These are phyloP conservation scores for Pseudogymnoascus verrucosus DNA, from an alignment of 2,329 filamentous ascomycete species.

Conservation along the genomic window DNA sequence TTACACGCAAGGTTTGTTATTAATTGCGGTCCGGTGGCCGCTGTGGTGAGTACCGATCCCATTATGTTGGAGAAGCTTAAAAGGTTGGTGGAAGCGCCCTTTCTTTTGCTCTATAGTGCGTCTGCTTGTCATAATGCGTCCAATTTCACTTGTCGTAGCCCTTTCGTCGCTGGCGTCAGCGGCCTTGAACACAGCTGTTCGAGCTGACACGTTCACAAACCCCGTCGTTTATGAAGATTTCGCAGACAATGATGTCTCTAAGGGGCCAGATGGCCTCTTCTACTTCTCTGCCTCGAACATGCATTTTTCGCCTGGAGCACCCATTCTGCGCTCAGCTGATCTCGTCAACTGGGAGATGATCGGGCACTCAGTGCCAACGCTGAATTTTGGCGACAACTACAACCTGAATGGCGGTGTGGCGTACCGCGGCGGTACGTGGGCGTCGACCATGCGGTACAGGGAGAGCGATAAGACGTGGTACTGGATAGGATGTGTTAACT, in stretches of 20 bases:
- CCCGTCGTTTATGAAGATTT: conserved; percentile 49
- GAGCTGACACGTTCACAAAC: conserved; percentile 27
- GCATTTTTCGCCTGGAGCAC: conserved; percentile 48
- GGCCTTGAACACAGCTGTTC: not conserved
- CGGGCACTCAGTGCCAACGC: conserved; percentile 36
- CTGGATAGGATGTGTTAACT: conserved; percentile 49
- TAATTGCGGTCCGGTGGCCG: not conserved
- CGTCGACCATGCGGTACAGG: conserved; percentile 43
- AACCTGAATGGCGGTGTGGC: conserved; percentile 35
- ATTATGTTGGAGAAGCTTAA: not conserved
- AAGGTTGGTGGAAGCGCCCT: not conserved
- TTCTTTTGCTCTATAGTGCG: not conserved
- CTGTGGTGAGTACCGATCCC: not conserved
- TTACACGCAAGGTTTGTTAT: not conserved
- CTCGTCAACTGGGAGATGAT: conserved; percentile 43
- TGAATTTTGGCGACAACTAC: conserved; percentile 40
- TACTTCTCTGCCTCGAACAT: conserved; percentile 49
- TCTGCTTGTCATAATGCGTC: not conserved
- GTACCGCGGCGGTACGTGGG: conserved; percentile 49
- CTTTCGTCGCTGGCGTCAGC: conserved; percentile 1
- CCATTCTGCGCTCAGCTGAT: conserved; percentile 45
- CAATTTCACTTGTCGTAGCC: not conserved
- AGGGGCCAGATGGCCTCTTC: conserved; percentile 36
- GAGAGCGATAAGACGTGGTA: conserved; percentile 41
- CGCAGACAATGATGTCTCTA: conserved; percentile 46